Percentiles rank a stretch among this genome's conserved stretches.
phyloP scores from a whole-genome alignment of 2,329 filamentous ascomycete species.

The Helicocarpus griseus region DNA sequence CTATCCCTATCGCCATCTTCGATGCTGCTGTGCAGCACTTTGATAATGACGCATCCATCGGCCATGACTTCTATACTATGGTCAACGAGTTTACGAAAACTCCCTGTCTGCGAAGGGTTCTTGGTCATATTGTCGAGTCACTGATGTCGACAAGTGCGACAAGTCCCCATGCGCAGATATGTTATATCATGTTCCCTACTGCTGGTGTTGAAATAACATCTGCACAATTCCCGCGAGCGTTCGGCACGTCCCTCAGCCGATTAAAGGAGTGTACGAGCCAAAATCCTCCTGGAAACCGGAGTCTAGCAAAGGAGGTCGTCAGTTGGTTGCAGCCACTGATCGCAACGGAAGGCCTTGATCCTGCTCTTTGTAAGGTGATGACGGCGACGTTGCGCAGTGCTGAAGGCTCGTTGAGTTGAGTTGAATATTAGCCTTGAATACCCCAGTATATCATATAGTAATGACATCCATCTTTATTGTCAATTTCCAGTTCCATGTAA shows the following conservation, averaged over 20 bases:
- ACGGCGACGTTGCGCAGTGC: constrained; percentile 28
- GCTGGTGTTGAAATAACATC: constrained; percentile 55
- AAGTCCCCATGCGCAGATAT: constrained; percentile 56
- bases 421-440: constrained; percentile 6
- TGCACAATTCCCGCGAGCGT: constrained; percentile 60
- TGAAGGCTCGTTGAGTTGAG: constrained; percentile 13
- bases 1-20: constrained; percentile 86
- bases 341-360: constrained; percentile 40
- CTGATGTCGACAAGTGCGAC: constrained; percentile 53
- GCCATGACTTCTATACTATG: constrained; percentile 70
- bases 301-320: constrained; percentile 39
- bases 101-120: constrained; percentile 54
- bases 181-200: constrained; percentile 61
- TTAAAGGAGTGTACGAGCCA: constrained; percentile 45
- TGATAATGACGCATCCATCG: constrained; percentile 56
- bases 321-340: constrained; percentile 40
- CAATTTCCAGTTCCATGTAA: not conserved
- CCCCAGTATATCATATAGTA: not conserved
- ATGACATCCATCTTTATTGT: not conserved
- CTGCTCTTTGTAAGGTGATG: constrained; percentile 45
- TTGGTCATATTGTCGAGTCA: constrained; percentile 59
- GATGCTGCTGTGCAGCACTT: constrained; percentile 74
- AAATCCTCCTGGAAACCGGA: constrained; percentile 19
- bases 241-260: constrained; percentile 55
- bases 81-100: constrained; percentile 61